A percentile compares a stretch with the other conserved stretches of the same genome.
Evolutionary conservation across 148 eudicot genomes (phyloP).

Genomic region (Limonium bicolor): DNA sequence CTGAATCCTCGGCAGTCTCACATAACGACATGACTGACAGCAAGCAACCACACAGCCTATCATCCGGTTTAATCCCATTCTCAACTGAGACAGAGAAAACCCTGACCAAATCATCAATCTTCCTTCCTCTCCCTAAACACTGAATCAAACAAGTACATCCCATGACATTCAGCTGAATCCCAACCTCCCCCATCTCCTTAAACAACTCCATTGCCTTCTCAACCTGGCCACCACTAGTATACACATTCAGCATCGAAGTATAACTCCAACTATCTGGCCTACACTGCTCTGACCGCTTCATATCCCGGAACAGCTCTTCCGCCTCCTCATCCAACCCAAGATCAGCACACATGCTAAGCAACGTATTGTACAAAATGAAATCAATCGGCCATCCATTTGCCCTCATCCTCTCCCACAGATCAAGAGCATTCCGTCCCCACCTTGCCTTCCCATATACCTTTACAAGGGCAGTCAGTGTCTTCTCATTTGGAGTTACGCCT

Average conservation of each 20-base stretch:
- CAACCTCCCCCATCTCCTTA: slow-evolving; percentile 43
- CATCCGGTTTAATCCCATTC: slow-evolving; percentile 72
- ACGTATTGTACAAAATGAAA: slow-evolving; percentile 68
- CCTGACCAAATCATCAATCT: slow-evolving; percentile 60
- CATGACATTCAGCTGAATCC: slow-evolving; percentile 73
- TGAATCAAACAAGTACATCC: slow-evolving; percentile 90
- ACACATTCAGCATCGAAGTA: slow-evolving; percentile 87
- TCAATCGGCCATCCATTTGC: slow-evolving; percentile 86
- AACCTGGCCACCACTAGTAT: slow-evolving; percentile 75
- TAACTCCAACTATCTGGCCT: slow-evolving; percentile 82
- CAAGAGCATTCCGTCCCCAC: slow-evolving; percentile 83
- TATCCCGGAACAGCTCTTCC: slow-evolving; percentile 71
- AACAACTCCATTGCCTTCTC: slow-evolving; percentile 75
- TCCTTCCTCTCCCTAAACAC: slow-evolving; percentile 69
- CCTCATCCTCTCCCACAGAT: slow-evolving; percentile 80
- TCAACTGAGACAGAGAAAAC: slow-evolving; percentile 42
- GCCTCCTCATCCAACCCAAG: slow-evolving; percentile 84
- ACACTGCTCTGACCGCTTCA: slow-evolving; percentile 51
- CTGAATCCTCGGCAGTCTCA: slow-evolving; percentile 32
- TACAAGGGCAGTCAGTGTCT: slow-evolving; percentile 67
- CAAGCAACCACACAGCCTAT: slow-evolving; percentile 74
- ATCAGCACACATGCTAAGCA: slow-evolving; percentile 98
- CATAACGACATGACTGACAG: slow-evolving; percentile 73
- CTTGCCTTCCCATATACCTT: slow-evolving; percentile 86
- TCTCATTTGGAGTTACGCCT: slow-evolving; percentile 59